Percentiles rank a stretch among this genome's conserved stretches.
Evolutionary conservation across 306 rosid genomes (phyloP).

Genomic region (Prunus salicina): DNA sequence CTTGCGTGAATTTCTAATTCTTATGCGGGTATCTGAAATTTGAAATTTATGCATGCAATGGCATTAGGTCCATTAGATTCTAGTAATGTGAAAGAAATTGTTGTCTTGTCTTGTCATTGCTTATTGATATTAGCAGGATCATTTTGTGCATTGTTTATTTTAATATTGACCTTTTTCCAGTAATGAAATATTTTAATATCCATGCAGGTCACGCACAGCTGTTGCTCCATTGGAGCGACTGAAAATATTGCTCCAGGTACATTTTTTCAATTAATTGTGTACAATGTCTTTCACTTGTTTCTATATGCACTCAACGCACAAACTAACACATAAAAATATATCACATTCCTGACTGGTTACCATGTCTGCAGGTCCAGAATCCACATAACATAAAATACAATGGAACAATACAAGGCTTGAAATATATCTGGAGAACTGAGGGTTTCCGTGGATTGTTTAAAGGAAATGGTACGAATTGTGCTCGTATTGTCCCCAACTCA

Average conservation of each 20-base stretch:
- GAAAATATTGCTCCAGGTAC: slow-evolving; percentile 96
- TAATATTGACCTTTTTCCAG: background rate
- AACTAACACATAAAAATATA: background rate
- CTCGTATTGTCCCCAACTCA: slow-evolving; percentile 94
- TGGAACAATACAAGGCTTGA: slow-evolving; percentile 91
- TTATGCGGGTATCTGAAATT: background rate
- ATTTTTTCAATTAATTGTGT: slow-evolving; percentile 17
- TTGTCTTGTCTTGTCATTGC: background rate
- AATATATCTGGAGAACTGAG: slow-evolving; percentile 94
- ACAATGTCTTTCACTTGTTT: background rate
- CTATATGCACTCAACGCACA: background rate
- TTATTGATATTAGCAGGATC: background rate
- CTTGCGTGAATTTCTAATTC: background rate
- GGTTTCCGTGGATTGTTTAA: slow-evolving; percentile 92
- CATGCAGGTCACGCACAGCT: slow-evolving; percentile 90
- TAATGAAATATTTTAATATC: background rate
- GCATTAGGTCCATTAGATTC: background rate
- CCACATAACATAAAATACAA: slow-evolving; percentile 85
- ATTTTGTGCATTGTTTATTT: background rate
- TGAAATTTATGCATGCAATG: background rate
- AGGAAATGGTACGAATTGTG: slow-evolving; percentile 98
- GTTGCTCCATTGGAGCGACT: slow-evolving; percentile 97
- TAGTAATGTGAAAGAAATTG: background rate
- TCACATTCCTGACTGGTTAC: slow-evolving; percentile 1
- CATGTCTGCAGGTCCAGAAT: slow-evolving; percentile 78